Conservation (phyloP, 2,329 filamentous ascomycete species). For the Arthrobotrys megalospora region DNA sequence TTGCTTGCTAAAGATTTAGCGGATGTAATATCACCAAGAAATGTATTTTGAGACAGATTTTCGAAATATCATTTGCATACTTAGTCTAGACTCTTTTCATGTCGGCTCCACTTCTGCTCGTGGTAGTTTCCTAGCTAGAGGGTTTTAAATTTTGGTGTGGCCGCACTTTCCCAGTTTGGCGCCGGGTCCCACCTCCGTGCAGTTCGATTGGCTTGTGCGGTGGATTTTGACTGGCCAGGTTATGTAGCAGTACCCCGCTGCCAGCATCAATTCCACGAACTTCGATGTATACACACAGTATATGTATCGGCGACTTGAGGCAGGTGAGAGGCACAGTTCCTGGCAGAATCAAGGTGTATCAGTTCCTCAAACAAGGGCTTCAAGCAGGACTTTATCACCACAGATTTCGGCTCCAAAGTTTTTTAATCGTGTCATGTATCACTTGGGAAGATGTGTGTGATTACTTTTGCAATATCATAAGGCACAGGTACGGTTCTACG, state of each 20-base stretch:
- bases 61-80: constrained; percentile 13
- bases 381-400: no score
- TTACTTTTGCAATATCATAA: background rate
- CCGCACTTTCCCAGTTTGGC: constrained; percentile 51
- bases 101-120: constrained; percentile 1
- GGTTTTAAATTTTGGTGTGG: constrained; percentile 19
- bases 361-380: background rate
- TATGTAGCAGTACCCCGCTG: constrained; percentile 36
- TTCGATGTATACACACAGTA: background rate
- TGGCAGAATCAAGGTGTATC: background rate
- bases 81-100: constrained; percentile 12
- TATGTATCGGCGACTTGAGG: constrained; percentile 7
- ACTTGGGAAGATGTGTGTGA: no score
- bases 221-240: constrained; percentile 32
- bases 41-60: constrained; percentile 36
- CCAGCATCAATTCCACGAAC: constrained; percentile 15
- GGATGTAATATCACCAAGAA: constrained; percentile 51
- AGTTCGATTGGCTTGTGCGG: constrained; percentile 28
- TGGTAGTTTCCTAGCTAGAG: constrained; percentile 8
- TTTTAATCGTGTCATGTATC: no score
- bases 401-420: no score
- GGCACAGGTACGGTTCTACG: background rate
- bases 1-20: constrained; percentile 51
- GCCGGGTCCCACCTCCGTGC: constrained; percentile 47
- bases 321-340: constrained; percentile 12